A percentile compares a stretch with the other conserved stretches of the same genome.
Evolutionary conservation across 106 monocot genomes (phyloP).

Genomic region (Cymbidium sinense): DNA sequence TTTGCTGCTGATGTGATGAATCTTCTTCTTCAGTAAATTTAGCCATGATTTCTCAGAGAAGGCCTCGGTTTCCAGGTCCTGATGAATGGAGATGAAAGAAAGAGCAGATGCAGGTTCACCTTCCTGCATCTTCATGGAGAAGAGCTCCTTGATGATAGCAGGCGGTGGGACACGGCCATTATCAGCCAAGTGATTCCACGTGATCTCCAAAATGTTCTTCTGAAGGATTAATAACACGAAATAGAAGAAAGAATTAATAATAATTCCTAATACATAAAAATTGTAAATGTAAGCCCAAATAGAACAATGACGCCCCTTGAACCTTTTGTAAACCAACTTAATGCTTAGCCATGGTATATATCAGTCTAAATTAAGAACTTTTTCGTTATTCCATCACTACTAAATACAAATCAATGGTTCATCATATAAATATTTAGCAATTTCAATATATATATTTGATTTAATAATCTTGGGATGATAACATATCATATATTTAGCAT

Average conservation of each 20-base stretch:
- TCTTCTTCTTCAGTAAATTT: slow-evolving; percentile 38
- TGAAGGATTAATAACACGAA: slow-evolving; percentile 12
- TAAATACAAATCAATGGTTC: too few relatives aligned
- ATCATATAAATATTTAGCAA: too few relatives aligned
- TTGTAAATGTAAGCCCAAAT: too few relatives aligned
- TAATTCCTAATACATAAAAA: too few relatives aligned
- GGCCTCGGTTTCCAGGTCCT: slow-evolving; percentile 23
- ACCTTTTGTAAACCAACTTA: too few relatives aligned
- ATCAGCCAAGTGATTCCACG: slow-evolving; percentile 59
- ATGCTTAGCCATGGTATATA: too few relatives aligned
- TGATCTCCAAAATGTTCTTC: slow-evolving; percentile 52
- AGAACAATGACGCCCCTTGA: too few relatives aligned
- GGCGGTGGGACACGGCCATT: slow-evolving; percentile 50
- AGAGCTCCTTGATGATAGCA: slow-evolving; percentile 75
- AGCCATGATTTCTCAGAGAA: slow-evolving; percentile 62
- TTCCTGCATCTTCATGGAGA: slow-evolving; percentile 58
- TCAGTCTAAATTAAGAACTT: too few relatives aligned
- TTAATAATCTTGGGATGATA: too few relatives aligned
- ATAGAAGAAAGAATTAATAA: background rate
- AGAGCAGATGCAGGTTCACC: slow-evolving; percentile 34
- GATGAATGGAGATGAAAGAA: slow-evolving; percentile 40
- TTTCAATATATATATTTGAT: too few relatives aligned
- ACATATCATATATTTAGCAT: too few relatives aligned
- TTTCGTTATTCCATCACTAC: too few relatives aligned
- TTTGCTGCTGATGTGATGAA: slow-evolving; percentile 24